A percentile compares a stretch with the other conserved stretches of the same genome.
These are phyloP conservation scores for Malania oleifera DNA, from an alignment of 164 flowering plant genomes.

Conservation along the genomic window DNA sequence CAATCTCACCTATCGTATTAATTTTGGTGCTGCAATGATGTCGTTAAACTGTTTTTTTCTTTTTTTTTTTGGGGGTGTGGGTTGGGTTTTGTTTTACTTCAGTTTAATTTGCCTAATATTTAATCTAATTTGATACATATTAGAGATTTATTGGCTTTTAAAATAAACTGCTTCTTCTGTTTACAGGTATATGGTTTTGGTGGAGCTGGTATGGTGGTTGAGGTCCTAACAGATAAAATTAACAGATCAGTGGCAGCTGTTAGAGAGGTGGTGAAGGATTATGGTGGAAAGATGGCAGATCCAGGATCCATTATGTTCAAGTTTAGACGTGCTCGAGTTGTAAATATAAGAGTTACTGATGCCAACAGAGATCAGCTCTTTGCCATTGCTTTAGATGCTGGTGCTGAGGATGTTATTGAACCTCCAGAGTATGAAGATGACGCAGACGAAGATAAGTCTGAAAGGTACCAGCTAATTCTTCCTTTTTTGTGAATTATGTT, in stretches of 20 bases:
- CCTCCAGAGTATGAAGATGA: constrained; percentile 70
- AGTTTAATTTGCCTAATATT: neutral
- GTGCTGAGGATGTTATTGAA: constrained; percentile 95
- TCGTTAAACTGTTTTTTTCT: neutral
- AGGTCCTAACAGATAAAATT: constrained; percentile 86
- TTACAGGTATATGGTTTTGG: constrained; percentile 89
- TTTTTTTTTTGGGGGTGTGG: neutral
- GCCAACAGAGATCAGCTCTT: constrained; percentile 85
- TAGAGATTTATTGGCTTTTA: neutral
- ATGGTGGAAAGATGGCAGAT: constrained; percentile 98
- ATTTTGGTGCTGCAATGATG: neutral
- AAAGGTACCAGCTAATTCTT: constrained; percentile 45
- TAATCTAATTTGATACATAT: neutral
- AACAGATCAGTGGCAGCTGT: constrained; percentile 83
- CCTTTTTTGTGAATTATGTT: neutral
- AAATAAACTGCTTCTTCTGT: constrained; percentile 7
- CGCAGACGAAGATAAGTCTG: constrained; percentile 65
- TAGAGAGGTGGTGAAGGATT: constrained; percentile 80
- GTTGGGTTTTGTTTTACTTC: neutral
- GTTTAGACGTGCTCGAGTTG: constrained; percentile 82
- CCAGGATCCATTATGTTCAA: constrained; percentile 91
- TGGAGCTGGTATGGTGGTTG: constrained; percentile 84
- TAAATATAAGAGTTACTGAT: constrained; percentile 64
- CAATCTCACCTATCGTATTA: neutral
- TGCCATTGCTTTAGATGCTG: constrained; percentile 81